Evolutionary conservation across 1,284 basidiomycete genomes (phyloP).

Genomic region (Porogramme epimiltina): DNA sequence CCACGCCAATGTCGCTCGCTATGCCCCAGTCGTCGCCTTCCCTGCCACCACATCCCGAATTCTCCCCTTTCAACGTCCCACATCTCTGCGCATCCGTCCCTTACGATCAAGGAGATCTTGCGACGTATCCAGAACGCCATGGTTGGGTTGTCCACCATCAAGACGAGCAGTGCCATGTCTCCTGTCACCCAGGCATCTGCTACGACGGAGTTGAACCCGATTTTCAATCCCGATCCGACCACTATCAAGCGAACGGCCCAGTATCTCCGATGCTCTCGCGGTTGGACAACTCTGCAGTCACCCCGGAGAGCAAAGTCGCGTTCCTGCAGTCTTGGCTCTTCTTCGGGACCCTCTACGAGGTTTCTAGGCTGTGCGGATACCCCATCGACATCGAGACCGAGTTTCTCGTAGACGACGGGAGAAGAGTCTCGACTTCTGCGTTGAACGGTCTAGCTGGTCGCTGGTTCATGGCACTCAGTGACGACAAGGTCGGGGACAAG

Average conservation of each 20-base stretch:
- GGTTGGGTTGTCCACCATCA: background rate
- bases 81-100: background rate
- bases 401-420: background rate
- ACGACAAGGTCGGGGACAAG: background rate
- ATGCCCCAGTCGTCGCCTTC: background rate
- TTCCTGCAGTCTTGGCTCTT: slow-evolving; percentile 7
- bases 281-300: too few species aligned
- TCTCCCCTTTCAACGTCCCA: slow-evolving; percentile 1
- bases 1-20: too few species aligned
- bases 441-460: too few species aligned
- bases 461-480: too few species aligned
- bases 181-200: background rate
- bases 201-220: background rate
- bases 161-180: background rate
- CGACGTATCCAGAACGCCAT: background rate
- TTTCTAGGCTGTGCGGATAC: background rate
- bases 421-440: background rate
- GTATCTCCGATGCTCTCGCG: too few species aligned
- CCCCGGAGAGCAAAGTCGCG: background rate
- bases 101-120: background rate
- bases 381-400: background rate
- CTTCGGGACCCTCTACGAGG: background rate
- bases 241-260: too few species aligned
- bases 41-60: slow-evolving; percentile 1
- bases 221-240: background rate